phyloP scores from a whole-genome alignment of 176 grass and related monocot genomes.

The Hyparrhenia diplandra region DNA sequence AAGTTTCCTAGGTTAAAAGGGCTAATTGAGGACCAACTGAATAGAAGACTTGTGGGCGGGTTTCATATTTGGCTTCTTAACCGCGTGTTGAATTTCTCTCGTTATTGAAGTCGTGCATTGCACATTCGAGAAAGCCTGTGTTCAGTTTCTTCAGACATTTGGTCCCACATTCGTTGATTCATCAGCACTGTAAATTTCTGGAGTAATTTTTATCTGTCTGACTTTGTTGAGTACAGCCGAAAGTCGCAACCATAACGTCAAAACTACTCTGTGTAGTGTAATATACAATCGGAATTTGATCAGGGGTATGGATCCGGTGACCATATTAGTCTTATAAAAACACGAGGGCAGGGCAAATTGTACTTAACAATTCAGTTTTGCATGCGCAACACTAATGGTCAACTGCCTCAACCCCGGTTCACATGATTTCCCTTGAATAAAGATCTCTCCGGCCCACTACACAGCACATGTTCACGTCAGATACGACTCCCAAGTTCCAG shows the following conservation, averaged over 20 bases:
- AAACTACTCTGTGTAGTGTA: background rate
- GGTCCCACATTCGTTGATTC: background rate
- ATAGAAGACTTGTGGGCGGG: background rate
- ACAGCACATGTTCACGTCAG: background rate
- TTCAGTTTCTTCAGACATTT: background rate
- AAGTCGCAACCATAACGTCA: background rate
- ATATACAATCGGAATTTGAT: background rate
- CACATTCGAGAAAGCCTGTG: background rate
- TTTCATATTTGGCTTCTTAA: background rate
- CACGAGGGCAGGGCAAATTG: background rate
- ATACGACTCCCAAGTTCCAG: background rate
- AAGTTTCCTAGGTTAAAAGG: background rate
- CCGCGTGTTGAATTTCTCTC: background rate
- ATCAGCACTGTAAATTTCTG: background rate
- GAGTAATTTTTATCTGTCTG: background rate
- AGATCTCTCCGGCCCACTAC: background rate
- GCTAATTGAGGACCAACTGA: background rate
- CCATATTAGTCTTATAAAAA: background rate
- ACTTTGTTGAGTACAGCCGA: background rate
- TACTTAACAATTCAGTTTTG: background rate
- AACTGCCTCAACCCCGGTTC: background rate
- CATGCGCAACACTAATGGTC: conserved; percentile 10
- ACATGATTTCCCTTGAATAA: background rate
- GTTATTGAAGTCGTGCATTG: background rate
- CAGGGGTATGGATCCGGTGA: background rate